These are phyloP conservation scores for Fraxinus anomala DNA, from an alignment of 257 asterid genomes.

Conservation along the genomic window DNA sequence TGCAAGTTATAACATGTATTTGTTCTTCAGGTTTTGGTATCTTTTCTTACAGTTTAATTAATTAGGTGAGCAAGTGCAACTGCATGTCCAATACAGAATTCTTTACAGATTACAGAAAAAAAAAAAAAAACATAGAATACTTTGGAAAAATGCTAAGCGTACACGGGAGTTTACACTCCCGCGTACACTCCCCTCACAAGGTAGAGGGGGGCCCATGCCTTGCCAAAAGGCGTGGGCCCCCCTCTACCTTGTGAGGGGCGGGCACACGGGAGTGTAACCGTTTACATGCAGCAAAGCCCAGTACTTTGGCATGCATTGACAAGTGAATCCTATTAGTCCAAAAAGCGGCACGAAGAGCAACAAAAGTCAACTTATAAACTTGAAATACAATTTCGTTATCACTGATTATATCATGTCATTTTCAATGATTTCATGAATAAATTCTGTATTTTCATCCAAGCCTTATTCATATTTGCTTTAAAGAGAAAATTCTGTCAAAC, in stretches of 20 bases:
- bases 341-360: background rate
- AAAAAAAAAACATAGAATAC: background rate
- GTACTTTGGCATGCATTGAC: background rate
- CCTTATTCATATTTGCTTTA: too few species aligned
- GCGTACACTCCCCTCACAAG: too few species aligned
- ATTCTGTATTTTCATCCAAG: background rate
- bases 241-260: too few species aligned
- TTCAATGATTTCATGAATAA: background rate
- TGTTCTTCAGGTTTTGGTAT: background rate
- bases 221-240: too few species aligned
- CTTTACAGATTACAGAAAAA: background rate
- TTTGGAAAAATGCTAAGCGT: background rate
- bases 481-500: background rate
- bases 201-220: too few species aligned
- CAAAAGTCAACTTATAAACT: too few species aligned
- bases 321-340: background rate
- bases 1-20: slow-evolving; percentile 50
- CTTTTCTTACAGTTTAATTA: background rate
- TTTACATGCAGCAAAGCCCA: too few species aligned
- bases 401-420: background rate
- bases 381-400: too few species aligned
- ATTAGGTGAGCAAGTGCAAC: background rate
- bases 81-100: background rate
- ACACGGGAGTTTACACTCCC: too few species aligned
- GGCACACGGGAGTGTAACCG: too few species aligned